Evolutionary conservation across 2,329 filamentous ascomycete species (phyloP).

Genomic region (Cercospora berteroae): DNA sequence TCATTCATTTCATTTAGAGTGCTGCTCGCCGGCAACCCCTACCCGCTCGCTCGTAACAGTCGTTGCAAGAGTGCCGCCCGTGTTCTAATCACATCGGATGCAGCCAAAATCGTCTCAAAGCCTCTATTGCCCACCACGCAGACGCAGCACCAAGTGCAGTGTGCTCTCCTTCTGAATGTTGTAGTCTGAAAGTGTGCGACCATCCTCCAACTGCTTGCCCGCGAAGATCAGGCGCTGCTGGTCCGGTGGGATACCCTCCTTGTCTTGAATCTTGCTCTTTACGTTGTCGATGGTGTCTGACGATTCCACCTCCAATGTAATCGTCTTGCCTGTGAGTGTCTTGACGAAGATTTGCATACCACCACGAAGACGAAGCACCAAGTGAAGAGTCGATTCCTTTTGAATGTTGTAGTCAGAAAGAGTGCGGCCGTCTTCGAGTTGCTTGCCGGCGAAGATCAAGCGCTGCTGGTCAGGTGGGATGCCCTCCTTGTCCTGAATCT

Average conservation of each 20-base stretch:
- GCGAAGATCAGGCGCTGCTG: constrained; percentile 99
- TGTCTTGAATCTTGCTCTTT: constrained; percentile 97
- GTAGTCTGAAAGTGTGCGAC: constrained; percentile 98
- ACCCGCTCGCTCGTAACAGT: constrained; percentile 1
- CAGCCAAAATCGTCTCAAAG: constrained; percentile 43
- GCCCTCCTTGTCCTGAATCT: constrained; percentile 99
- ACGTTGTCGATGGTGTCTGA: constrained; percentile 99
- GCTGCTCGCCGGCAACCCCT: constrained; percentile 2
- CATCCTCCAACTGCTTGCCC: constrained; percentile 99
- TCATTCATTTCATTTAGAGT: constrained; percentile 5
- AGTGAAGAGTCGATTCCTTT: constrained; percentile 98
- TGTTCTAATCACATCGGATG: neutral
- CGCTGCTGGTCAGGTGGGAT: constrained; percentile 98
- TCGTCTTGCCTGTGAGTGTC: constrained; percentile 99
- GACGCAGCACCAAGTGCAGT: constrained; percentile 94
- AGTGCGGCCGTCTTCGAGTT: constrained; percentile 96
- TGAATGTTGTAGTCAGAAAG: constrained; percentile 99
- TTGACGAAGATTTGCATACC: constrained; percentile 60
- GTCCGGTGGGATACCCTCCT: constrained; percentile 99
- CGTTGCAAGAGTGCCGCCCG: neutral
- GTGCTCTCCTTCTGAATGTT: constrained; percentile 99
- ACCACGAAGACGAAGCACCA: constrained; percentile 98
- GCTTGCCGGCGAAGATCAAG: constrained; percentile 98
- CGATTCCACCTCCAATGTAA: constrained; percentile 99
- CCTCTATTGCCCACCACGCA: constrained; percentile 86